Conservation (phyloP, 2,329 filamentous ascomycete genomes). For the Leptographium radiaticola region DNA sequence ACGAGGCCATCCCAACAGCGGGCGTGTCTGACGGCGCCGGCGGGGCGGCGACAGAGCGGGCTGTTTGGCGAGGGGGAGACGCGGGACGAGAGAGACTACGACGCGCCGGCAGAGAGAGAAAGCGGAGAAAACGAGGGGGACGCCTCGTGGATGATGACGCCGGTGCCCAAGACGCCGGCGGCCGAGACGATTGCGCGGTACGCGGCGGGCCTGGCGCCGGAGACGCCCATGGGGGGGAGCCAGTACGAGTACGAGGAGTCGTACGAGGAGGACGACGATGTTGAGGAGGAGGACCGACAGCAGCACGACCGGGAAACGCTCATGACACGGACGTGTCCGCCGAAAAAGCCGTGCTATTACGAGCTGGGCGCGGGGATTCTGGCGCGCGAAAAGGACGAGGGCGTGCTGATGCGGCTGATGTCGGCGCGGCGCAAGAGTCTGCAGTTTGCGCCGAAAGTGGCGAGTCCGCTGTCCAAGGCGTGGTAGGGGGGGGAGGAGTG, state of each 20-base stretch:
- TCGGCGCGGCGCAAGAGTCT: slow-evolving; percentile 64
- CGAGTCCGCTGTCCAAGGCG: slow-evolving; percentile 53
- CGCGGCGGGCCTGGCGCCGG: slow-evolving; percentile 32
- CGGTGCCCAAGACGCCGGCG: slow-evolving; percentile 44
- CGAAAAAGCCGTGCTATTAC: slow-evolving; percentile 26
- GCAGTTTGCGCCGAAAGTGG: slow-evolving; percentile 63
- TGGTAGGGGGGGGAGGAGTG: slow-evolving; percentile 22
- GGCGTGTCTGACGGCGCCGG: slow-evolving; percentile 23
- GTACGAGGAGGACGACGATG: slow-evolving; percentile 14
- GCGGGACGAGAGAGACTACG: too few relatives aligned
- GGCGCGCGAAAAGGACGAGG: slow-evolving; percentile 38
- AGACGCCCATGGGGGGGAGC: slow-evolving; percentile 20
- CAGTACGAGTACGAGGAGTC: slow-evolving; percentile 17
- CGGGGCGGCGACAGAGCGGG: slow-evolving; percentile 32
- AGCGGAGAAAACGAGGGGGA: slow-evolving; percentile 19
- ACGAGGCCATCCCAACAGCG: slow-evolving; percentile 17
- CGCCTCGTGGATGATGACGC: slow-evolving; percentile 29
- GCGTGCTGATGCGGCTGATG: slow-evolving; percentile 50
- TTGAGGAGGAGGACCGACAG: not conserved
- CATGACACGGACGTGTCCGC: slow-evolving; percentile 40
- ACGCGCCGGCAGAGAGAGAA: slow-evolving; percentile 15
- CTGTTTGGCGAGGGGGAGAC: slow-evolving; percentile 20
- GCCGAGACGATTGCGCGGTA: slow-evolving; percentile 41
- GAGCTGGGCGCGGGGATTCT: slow-evolving; percentile 32
- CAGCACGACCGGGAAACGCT: slow-evolving; percentile 20